A percentile compares a stretch with the other conserved stretches of the same genome.
Evolutionary conservation across 441 rosid species (phyloP).

Genomic region (Syzygium malaccense): DNA sequence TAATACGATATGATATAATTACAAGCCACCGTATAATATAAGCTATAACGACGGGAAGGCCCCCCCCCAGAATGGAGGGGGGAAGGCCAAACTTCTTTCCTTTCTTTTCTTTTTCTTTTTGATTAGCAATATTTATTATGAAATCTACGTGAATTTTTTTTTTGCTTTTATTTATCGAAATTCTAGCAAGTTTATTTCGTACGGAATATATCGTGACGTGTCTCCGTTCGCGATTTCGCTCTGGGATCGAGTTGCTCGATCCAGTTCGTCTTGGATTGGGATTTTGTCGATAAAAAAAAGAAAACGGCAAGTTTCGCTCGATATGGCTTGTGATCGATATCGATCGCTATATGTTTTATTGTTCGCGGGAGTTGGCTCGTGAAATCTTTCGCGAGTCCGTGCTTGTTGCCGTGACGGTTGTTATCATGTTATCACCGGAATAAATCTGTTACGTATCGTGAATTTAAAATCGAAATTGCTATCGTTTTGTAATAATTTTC

Average conservation of each 20-base stretch:
- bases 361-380: fast-evolving
- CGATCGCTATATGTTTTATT: too few relatives aligned
- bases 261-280: not conserved
- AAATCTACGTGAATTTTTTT: not conserved
- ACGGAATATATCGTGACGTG: too few relatives aligned
- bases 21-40: not conserved
- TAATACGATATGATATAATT: not conserved
- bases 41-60: not conserved
- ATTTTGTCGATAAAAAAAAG: not conserved
- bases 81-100: not conserved
- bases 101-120: not conserved
- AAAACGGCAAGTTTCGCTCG: not conserved
- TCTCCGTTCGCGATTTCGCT: fast-evolving
- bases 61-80: not conserved
- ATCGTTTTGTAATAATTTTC: not conserved
- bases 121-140: not conserved
- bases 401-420: fast-evolving
- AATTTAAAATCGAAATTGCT: not conserved
- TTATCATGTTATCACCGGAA: fast-evolving
- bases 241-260: not conserved
- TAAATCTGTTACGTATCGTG: fast-evolving
- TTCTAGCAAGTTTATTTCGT: not conserved
- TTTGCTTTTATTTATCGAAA: too few relatives aligned
- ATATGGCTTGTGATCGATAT: not conserved
- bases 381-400: not conserved